Base-by-base conservation (phyloP, 257 asterid species). In the Primulina tabacum region DNA sequence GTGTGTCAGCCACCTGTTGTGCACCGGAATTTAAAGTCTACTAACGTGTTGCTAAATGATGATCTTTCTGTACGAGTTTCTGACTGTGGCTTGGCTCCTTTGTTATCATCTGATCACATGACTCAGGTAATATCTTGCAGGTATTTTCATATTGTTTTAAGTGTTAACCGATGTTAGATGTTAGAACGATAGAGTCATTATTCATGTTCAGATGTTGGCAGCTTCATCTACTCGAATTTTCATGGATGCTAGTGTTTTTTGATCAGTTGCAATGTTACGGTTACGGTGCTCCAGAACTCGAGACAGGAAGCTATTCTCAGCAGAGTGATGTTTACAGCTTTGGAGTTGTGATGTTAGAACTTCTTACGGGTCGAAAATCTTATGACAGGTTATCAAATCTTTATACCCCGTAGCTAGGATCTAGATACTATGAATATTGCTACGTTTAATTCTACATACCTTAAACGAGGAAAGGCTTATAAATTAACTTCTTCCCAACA, bases 281-380 rank as follows among this genome's bases (percentile, higher is more conserved):
- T 68, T 94, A 81, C 74, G 96, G 95, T 7, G 99, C 92, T 63
- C 96, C 96, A 38, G 99, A 94, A 79, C 96, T 94, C 8, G 99
- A 89, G 78, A 72, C 80, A 29, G 97, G 96, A 68, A 78, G 82
- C 79, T 89, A 89, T 75, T 80, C 96, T 7, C 71, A 29, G 67
- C 94, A 87, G 71, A 94, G 96, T 28, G 99, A 90, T 73, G 96
- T 94, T 66, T 94, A 89, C 72, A 90, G 97, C 87, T 94, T 94
- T 56, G 99, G 99, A 69, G 95, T 94, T 5, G 89, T 94, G 21
- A 82, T 94, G 94, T 67, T 94, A 55, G 95, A 83, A 61, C 96
- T 94, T 70, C 83, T 94, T 55, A 90, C 99, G 0, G 99, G 99
- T 59, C 81, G 92, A 75, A 87, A 86, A 82, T 81, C 97, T 33